A percentile compares a stretch with the other conserved stretches of the same genome.
Conservation (phyloP, 2,329 filamentous ascomycete genomes). For the Ilyonectria sp. region DNA sequence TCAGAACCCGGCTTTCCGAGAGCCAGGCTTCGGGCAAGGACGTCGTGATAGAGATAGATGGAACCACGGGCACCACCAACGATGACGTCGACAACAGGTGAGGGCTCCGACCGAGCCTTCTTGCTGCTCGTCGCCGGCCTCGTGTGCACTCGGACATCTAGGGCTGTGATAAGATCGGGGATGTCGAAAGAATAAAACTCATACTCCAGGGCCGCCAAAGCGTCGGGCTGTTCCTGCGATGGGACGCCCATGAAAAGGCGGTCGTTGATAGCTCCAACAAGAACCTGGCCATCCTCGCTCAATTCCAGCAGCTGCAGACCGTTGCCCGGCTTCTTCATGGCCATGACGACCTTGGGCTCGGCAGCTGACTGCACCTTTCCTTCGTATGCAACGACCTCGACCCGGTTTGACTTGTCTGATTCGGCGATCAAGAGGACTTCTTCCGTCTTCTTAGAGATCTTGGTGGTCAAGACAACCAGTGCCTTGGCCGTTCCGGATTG, state of each 20-base stretch:
- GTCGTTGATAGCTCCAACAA: slow-evolving; percentile 62
- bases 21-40: slow-evolving; percentile 71
- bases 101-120: slow-evolving; percentile 45
- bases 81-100: slow-evolving; percentile 77
- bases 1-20: slow-evolving; percentile 56
- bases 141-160: slow-evolving; percentile 71
- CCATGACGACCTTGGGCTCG: slow-evolving; percentile 55
- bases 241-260: slow-evolving; percentile 55
- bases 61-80: slow-evolving; percentile 83
- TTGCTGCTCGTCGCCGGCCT: slow-evolving; percentile 40
- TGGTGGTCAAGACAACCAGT: slow-evolving; percentile 59
- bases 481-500: slow-evolving; percentile 61
- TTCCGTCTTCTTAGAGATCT: slow-evolving; percentile 50
- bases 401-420: slow-evolving; percentile 52
- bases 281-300: slow-evolving; percentile 68
- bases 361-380: slow-evolving; percentile 48
- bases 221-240: slow-evolving; percentile 39
- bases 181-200: slow-evolving; percentile 72
- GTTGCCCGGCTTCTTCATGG: slow-evolving; percentile 53
- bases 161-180: slow-evolving; percentile 75
- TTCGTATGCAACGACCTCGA: slow-evolving; percentile 64
- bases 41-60: slow-evolving; percentile 86
- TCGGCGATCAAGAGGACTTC: slow-evolving; percentile 67
- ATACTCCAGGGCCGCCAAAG: slow-evolving; percentile 57
- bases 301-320: slow-evolving; percentile 62